Conservation (phyloP, 257 asterid species). For the Solanum tarapatanum region DNA sequence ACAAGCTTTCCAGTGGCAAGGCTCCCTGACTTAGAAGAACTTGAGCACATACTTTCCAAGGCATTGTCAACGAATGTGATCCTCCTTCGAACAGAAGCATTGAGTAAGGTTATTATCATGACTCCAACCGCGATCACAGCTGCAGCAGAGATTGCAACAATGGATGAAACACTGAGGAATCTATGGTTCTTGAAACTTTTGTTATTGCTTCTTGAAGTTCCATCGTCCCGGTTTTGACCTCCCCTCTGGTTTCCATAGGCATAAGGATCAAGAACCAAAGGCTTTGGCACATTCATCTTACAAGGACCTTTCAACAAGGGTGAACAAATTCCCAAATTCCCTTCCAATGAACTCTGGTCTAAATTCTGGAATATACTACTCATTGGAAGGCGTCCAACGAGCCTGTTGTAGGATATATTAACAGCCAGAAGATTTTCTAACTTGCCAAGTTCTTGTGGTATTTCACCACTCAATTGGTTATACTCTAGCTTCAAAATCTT, state of each 20-base stretch:
- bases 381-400: conserved; percentile 67
- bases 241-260: conserved; percentile 54
- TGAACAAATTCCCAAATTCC: conserved; percentile 82
- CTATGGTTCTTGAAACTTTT: conserved; percentile 25
- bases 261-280: conserved; percentile 78
- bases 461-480: conserved; percentile 79
- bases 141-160: conserved; percentile 82
- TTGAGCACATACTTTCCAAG: conserved; percentile 83
- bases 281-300: conserved; percentile 70
- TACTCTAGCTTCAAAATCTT: conserved; percentile 73
- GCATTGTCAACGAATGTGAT: conserved; percentile 50
- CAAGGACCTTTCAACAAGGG: conserved; percentile 79
- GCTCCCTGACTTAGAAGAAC: conserved; percentile 56
- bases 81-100: conserved; percentile 60
- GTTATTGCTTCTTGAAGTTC: not conserved
- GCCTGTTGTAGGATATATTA: conserved; percentile 68
- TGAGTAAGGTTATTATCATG: conserved; percentile 44
- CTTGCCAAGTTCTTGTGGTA: conserved; percentile 63
- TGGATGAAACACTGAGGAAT: conserved; percentile 71
- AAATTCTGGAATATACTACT: conserved; percentile 62
- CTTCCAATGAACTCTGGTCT: conserved; percentile 64
- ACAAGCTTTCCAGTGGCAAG: conserved; percentile 56
- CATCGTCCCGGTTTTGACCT: conserved; percentile 6
- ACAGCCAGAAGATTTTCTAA: conserved; percentile 77
- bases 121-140: conserved; percentile 60